A percentile compares a stretch with the other conserved stretches of the same genome.
Evolutionary conservation across 176 grass and related monocot genomes (phyloP).

Genomic region (Aegilops bicornis): DNA sequence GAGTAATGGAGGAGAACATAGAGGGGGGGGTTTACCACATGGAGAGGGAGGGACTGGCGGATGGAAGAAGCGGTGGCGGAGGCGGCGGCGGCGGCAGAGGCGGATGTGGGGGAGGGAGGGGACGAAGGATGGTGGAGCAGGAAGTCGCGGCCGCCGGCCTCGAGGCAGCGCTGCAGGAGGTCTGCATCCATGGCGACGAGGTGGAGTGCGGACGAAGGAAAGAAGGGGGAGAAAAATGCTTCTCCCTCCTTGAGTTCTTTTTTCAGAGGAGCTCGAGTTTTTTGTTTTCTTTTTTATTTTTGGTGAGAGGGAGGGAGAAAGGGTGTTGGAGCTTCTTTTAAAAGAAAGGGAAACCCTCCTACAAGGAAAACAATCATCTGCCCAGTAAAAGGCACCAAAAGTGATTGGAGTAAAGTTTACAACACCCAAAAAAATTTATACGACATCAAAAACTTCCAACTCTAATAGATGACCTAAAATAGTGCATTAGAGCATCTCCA

Average conservation of each 20-base stretch:
- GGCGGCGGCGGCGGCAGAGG: slow-evolving; percentile 36
- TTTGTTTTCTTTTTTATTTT: no score
- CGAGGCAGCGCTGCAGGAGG: slow-evolving; percentile 54
- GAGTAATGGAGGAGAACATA: background rate
- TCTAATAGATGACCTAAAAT: no score
- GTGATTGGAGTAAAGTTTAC: no score
- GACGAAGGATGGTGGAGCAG: slow-evolving; percentile 31
- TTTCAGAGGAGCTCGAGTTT: background rate
- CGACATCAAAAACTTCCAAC: no score
- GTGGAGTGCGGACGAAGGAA: slow-evolving; percentile 33
- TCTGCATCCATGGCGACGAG: slow-evolving; percentile 51
- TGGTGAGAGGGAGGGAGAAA: no score
- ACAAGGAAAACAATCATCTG: no score
- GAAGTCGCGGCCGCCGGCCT: slow-evolving; percentile 41
- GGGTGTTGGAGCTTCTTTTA: no score
- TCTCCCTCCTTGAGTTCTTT: background rate
- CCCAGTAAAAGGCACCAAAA: no score
- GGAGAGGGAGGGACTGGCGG: slow-evolving; percentile 91
- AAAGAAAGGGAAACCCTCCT: no score
- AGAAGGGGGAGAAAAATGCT: background rate
- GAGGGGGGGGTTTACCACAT: slow-evolving; percentile 65
- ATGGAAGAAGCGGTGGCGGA: slow-evolving; percentile 64
- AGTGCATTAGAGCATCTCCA: no score
- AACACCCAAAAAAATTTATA: no score
- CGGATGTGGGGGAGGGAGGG: slow-evolving; percentile 44